Conservation (phyloP, 1,284 basidiomycete species). For the Irpex rosettiformis region DNA sequence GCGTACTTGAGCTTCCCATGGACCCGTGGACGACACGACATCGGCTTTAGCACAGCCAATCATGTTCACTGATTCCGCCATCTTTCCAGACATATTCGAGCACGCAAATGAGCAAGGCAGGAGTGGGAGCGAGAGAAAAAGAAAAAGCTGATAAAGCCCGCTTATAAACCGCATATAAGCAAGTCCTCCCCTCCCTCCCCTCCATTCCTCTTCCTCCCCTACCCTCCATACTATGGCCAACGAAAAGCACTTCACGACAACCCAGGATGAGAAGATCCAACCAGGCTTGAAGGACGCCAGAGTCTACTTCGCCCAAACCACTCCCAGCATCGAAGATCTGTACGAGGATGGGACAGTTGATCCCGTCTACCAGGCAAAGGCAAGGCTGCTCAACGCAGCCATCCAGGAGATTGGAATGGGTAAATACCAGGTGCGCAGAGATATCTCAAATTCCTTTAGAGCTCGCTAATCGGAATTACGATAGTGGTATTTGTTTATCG, state of each 20-base stretch:
- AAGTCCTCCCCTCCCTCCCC: neutral
- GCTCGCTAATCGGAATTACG: too few species aligned
- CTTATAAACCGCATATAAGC: neutral
- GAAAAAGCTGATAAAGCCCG: neutral
- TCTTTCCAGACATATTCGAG: too few species aligned
- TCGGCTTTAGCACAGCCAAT: too few species aligned
- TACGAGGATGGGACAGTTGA: slow-evolving; percentile 47
- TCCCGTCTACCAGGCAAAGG: slow-evolving; percentile 54
- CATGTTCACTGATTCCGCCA: too few species aligned
- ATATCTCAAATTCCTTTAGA: neutral
- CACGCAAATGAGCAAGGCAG: neutral
- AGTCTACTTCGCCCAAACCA: neutral
- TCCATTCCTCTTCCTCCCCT: neutral
- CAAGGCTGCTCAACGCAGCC: slow-evolving; percentile 50
- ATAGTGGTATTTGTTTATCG: slow-evolving; percentile 58
- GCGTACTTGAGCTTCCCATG: too few species aligned
- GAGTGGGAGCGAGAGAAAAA: neutral
- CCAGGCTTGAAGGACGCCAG: neutral
- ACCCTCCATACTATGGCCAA: slow-evolving; percentile 4
- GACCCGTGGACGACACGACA: too few species aligned
- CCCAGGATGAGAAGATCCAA: neutral
- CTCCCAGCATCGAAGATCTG: slow-evolving; percentile 9
- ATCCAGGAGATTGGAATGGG: slow-evolving; percentile 68
- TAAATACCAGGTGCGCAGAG: slow-evolving; percentile 54
- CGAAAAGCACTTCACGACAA: neutral